Conservation (phyloP, 1,284 basidiomycete species). For the Marasmius tenuissimus region DNA sequence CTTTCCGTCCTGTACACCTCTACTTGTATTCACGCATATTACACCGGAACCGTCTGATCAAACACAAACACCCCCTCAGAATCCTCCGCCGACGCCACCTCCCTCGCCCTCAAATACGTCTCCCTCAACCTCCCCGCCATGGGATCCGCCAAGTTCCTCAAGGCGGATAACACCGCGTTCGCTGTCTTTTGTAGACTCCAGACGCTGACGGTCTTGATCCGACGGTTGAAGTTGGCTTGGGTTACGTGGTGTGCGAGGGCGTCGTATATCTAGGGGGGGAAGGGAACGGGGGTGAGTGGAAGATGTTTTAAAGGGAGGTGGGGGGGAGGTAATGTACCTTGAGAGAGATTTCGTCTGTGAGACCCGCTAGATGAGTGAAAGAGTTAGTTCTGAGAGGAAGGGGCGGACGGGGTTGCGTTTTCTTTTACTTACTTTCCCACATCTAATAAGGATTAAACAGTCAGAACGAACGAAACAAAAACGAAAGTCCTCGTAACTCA, state of each 20-base stretch:
- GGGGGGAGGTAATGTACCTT: conserved; percentile 53
- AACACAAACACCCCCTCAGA: not conserved
- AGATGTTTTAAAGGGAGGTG: not conserved
- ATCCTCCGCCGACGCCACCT: conserved; percentile 1
- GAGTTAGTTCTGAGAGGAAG: conserved; percentile 17
- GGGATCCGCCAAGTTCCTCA: conserved; percentile 44
- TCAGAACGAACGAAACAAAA: conserved; percentile 13
- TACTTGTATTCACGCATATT: not conserved
- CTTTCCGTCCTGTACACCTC: not conserved
- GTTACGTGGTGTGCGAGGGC: conserved; percentile 92
- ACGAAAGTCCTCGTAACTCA: conserved; percentile 44
- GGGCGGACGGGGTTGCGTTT: not conserved
- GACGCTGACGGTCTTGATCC: conserved; percentile 83
- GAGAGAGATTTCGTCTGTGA: conserved; percentile 79
- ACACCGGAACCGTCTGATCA: not conserved
- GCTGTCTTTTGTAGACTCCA: conserved; percentile 64
- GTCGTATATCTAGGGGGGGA: conserved; percentile 66
- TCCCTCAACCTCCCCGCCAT: conserved; percentile 42
- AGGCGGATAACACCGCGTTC: conserved; percentile 42
- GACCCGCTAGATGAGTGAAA: conserved; percentile 52
- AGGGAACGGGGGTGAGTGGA: conserved; percentile 5
- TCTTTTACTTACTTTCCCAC: conserved; percentile 72
- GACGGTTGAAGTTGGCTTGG: conserved; percentile 82
- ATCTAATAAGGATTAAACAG: conserved; percentile 43
- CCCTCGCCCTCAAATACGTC: conserved; percentile 28